These are phyloP conservation scores for thale cress (Arabidopsis thaliana) DNA, from an alignment of 345 rosid genomes.

Conservation along the genomic window TAIR10.1 NC_003074.8:16297501-16298000, in stretches of 20 bases:
- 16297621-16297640: too few species aligned
- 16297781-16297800: constrained; percentile 51
- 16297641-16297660: too few species aligned
- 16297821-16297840: too few species aligned
- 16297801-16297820: too few species aligned
- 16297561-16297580: constrained; percentile 81
- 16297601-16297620: too few species aligned
- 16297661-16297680: too few species aligned
- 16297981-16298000: constrained; percentile 7
- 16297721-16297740: constrained; percentile 70
- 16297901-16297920: constrained; percentile 6
- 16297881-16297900: too few species aligned
- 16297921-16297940: constrained; percentile 11
- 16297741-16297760: constrained; percentile 70
- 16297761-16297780: constrained; percentile 70
- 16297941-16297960: not conserved
- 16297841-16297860: too few species aligned
- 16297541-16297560: constrained; percentile 29
- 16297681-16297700: constrained; percentile 34
- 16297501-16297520: not conserved
- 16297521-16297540: not conserved
- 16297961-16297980: not conserved
- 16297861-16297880: too few species aligned
- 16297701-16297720: constrained; percentile 69
- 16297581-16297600: too few species aligned